Percentiles rank a stretch among this genome's conserved stretches.
phyloP scores from a whole-genome alignment of 2,329 filamentous ascomycete species.

The Knufia fluminis region DNA sequence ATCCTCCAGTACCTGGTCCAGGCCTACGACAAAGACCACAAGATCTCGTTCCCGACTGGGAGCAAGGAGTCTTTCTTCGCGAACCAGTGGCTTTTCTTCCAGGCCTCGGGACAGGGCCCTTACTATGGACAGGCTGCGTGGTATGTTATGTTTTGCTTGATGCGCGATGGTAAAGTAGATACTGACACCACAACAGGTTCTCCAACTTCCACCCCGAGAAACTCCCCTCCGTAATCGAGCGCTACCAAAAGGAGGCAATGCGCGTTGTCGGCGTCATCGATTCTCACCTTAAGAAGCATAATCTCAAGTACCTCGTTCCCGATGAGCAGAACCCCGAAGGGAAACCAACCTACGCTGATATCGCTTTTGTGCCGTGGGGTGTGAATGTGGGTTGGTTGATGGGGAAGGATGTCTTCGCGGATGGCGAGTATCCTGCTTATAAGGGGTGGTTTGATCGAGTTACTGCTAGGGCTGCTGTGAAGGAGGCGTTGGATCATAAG shows the following conservation, averaged over 20 bases:
- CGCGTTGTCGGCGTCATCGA: constrained; percentile 39
- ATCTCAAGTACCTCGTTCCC: constrained; percentile 33
- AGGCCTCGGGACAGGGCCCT: constrained; percentile 38
- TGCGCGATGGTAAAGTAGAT: too few species aligned
- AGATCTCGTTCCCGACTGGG: constrained; percentile 29
- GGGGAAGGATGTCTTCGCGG: neutral
- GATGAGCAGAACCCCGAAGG: constrained; percentile 15
- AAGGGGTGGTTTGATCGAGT: constrained; percentile 5
- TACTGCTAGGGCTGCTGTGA: constrained; percentile 1
- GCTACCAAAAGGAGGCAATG: constrained; percentile 36
- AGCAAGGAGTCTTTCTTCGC: constrained; percentile 29
- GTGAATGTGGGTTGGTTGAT: constrained; percentile 8
- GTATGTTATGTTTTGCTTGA: too few species aligned
- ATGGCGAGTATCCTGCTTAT: neutral
- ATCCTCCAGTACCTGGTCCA: constrained; percentile 37
- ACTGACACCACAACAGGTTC: too few species aligned
- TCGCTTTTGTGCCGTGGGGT: constrained; percentile 34
- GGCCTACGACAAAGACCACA: constrained; percentile 33
- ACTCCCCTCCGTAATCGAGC: constrained; percentile 33
- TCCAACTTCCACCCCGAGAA: constrained; percentile 33
- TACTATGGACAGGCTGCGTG: constrained; percentile 40
- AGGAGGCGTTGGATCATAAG: constrained; percentile 1
- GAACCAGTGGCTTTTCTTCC: constrained; percentile 38
- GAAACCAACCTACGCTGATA: constrained; percentile 35
- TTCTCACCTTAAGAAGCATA: constrained; percentile 25